Conservation (phyloP, 2,329 filamentous ascomycete genomes). For the Sporothrix pseudoabietina region DNA sequence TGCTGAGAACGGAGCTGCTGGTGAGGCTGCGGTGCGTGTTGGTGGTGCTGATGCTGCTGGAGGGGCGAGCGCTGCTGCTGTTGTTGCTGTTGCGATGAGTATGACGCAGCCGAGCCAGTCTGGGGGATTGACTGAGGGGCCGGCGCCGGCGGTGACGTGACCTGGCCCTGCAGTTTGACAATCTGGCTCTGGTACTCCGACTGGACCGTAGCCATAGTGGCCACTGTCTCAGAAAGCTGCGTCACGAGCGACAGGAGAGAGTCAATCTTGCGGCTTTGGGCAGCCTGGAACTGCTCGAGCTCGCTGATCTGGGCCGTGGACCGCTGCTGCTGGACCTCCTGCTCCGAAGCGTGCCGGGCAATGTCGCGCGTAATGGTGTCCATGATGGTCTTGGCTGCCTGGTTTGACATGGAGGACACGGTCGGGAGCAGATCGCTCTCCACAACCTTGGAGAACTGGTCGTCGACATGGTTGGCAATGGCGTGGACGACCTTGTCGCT, state of each 20-base stretch:
- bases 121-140: constrained; percentile 2
- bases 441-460: constrained; percentile 64
- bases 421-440: constrained; percentile 66
- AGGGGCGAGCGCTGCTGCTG: constrained; percentile 33
- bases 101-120: constrained; percentile 16
- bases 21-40: constrained; percentile 37
- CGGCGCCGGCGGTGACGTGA: constrained; percentile 8
- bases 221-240: constrained; percentile 68
- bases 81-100: constrained; percentile 23
- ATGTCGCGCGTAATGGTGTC: constrained; percentile 37
- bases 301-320: constrained; percentile 55
- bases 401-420: constrained; percentile 64
- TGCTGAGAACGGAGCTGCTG: constrained; percentile 20
- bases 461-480: constrained; percentile 68
- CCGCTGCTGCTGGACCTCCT: constrained; percentile 64
- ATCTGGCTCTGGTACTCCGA: constrained; percentile 67
- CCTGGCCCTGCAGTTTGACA: constrained; percentile 52
- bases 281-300: constrained; percentile 54
- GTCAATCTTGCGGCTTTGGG: constrained; percentile 67
- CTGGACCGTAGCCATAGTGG: constrained; percentile 69
- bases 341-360: background rate
- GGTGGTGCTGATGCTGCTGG: constrained; percentile 38
- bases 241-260: constrained; percentile 69
- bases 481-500: constrained; percentile 70
- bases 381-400: constrained; percentile 68